Evolutionary conservation across 2,329 filamentous ascomycete genomes (phyloP).

Genomic region (Talaromyces atroroseus): DNA sequence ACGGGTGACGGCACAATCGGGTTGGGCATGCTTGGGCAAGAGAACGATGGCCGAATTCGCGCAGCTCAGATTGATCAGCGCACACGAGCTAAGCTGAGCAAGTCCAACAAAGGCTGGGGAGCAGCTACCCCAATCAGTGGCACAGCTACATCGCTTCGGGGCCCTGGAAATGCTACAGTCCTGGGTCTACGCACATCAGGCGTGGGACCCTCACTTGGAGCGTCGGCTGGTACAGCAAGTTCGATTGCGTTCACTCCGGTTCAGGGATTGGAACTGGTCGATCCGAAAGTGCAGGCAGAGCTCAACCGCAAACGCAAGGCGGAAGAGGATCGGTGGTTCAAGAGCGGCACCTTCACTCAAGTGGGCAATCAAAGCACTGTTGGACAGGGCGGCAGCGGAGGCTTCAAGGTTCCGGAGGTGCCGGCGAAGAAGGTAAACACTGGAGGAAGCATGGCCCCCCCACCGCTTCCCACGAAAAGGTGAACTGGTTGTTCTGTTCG

Average conservation of each 20-base stretch:
- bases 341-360: conserved; percentile 94
- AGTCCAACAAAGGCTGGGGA: conserved; percentile 96
- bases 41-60: conserved; percentile 82
- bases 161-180: conserved; percentile 58
- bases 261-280: conserved; percentile 89
- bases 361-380: conserved; percentile 47
- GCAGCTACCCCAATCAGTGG: conserved; percentile 53
- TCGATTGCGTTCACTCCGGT: conserved; percentile 90
- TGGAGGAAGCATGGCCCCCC: conserved; percentile 52
- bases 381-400: conserved; percentile 47
- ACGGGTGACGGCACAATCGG: conserved; percentile 78
- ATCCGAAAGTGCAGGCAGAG: conserved; percentile 85
- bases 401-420: conserved; percentile 77
- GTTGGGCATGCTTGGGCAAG: conserved; percentile 89
- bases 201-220: conserved; percentile 65
- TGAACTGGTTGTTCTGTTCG: conserved; percentile 10
- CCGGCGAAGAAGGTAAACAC: conserved; percentile 68
- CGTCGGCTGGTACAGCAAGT: conserved; percentile 68
- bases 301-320: conserved; percentile 85
- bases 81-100: conserved; percentile 85
- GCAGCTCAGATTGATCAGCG: conserved; percentile 85
- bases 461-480: conserved; percentile 28
- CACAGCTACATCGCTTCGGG: conserved; percentile 72
- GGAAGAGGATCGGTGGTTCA: conserved; percentile 95
- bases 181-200: conserved; percentile 77